Conservation (phyloP, 441 rosid genomes). For the Corymbia calophylla region DNA sequence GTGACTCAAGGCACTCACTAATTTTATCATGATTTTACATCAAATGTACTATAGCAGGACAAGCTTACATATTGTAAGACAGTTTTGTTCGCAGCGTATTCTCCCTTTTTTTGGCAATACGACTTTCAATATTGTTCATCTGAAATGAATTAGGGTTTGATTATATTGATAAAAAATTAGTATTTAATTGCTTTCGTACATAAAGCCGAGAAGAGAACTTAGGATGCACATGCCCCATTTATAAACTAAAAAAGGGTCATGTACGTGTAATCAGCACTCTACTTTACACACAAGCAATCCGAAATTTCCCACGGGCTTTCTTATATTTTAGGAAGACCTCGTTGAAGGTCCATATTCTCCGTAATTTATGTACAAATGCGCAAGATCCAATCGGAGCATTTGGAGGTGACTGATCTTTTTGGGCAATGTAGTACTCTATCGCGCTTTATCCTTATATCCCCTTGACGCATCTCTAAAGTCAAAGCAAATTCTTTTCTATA, state of each 20-base stretch:
- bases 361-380: rapidly evolving
- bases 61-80: background rate
- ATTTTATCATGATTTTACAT: background rate
- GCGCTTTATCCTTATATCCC: background rate
- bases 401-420: background rate
- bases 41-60: background rate
- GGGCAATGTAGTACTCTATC: background rate
- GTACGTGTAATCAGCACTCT: background rate
- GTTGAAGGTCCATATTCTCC: background rate
- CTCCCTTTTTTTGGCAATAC: too few relatives aligned
- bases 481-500: background rate
- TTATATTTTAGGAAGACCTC: background rate
- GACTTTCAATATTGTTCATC: background rate
- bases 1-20: too few relatives aligned
- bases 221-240: background rate
- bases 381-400: background rate
- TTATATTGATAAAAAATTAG: background rate
- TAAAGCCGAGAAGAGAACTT: background rate
- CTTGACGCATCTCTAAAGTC: background rate
- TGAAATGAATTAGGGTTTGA: background rate
- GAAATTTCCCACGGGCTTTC: background rate
- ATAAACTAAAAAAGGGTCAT: background rate
- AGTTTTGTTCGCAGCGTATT: background rate
- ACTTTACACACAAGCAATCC: too few relatives aligned
- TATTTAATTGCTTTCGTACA: background rate